Percentiles rank a stretch among this genome's conserved stretches.
These are phyloP conservation scores for Elsinoe necatrix DNA, from an alignment of 2,329 filamentous ascomycete genomes.

Conservation along the genomic window DNA sequence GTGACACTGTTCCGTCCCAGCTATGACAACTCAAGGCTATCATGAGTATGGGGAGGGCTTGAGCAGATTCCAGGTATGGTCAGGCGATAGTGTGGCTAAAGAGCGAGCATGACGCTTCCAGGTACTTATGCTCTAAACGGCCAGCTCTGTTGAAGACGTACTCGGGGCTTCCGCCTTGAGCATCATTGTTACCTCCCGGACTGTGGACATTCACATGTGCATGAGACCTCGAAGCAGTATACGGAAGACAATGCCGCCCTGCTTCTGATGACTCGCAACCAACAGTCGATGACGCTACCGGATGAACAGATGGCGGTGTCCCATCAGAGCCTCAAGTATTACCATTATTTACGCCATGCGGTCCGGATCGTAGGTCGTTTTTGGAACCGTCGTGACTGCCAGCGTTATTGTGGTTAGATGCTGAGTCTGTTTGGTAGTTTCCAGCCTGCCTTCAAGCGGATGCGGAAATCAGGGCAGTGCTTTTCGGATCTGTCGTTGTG, in stretches of 20 bases:
- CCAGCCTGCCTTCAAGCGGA: conserved; percentile 1
- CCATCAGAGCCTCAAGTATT: too few species aligned
- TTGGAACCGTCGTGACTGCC: too few species aligned
- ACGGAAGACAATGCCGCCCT: too few species aligned
- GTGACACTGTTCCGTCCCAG: conserved; percentile 7
- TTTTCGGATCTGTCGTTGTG: conserved; percentile 17
- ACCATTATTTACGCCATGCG: too few species aligned
- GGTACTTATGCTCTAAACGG: conserved; percentile 5
- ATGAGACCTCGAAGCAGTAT: too few species aligned
- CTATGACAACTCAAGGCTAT: conserved; percentile 15
- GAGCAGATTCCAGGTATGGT: conserved; percentile 13
- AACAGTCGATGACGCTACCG: too few species aligned
- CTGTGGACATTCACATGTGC: not conserved
- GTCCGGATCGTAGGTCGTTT: too few species aligned
- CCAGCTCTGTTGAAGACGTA: conserved; percentile 10
- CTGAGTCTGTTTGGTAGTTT: not conserved
- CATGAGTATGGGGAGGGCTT: conserved; percentile 12
- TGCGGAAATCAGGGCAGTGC: not conserved
- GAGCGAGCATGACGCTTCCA: conserved; percentile 6
- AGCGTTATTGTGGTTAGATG: not conserved
- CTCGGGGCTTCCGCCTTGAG: not conserved
- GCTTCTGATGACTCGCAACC: too few species aligned
- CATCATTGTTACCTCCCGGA: not conserved
- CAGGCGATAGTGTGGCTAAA: conserved; percentile 1
- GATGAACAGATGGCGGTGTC: too few species aligned